phyloP scores from a whole-genome alignment of 148 eudicot genomes.

The Camellia granthamiana region DNA sequence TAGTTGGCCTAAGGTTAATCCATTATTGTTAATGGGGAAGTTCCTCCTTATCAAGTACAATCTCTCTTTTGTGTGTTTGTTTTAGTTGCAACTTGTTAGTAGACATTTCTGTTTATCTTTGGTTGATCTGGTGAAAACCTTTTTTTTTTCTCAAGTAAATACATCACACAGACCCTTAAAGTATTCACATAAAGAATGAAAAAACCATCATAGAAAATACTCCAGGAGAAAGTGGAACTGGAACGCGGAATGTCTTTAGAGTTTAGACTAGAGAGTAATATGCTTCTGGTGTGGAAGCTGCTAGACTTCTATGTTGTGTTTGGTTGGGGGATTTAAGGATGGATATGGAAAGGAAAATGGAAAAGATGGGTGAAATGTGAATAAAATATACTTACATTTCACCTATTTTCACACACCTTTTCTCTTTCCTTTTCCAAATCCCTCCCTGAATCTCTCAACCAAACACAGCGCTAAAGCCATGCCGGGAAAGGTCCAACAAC shows the following conservation, averaged over 20 bases:
- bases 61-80: not conserved
- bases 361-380: no score
- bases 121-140: not conserved
- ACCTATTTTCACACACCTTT: no score
- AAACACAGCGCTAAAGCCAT: not conserved
- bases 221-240: conserved; percentile 8
- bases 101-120: conserved; percentile 6
- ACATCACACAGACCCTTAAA: conserved; percentile 1
- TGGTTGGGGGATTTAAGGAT: no score
- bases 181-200: not conserved
- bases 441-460: no score
- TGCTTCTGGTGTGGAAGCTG: not conserved
- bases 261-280: not conserved
- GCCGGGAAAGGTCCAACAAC: not conserved
- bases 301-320: not conserved
- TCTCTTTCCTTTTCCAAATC: no score
- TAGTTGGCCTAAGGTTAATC: not conserved
- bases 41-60: not conserved
- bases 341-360: no score
- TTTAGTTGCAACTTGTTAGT: no score
- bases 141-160: not conserved
- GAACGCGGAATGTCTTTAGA: not conserved
- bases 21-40: not conserved
- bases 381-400: no score
- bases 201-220: not conserved